Base-by-base conservation (phyloP, 148 eudicot species). In the Rhododendron simsii region DNA sequence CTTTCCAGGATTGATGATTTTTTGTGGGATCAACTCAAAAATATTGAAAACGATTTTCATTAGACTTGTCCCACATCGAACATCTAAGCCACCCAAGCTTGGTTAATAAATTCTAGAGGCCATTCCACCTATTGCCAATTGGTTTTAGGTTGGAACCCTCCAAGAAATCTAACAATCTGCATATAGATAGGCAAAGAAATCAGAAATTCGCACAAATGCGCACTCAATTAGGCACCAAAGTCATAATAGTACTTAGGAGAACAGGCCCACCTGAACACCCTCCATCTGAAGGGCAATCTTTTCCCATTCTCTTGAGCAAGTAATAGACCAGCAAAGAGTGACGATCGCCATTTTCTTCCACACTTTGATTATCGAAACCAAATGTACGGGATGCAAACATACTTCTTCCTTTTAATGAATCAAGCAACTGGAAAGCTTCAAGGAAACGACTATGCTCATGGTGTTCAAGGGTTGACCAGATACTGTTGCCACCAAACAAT, bases 301-400 rank as follows among this genome's bases (percentile, higher is more conserved):
- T 95, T 59, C 98, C 99, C 97, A 95, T 86, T 61, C 91, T 88
- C 90, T 92, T 93, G 28, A 96, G 91, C 89, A 96, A 84, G 85
- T 87, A 89, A 82, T 93, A 93, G 61, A 96, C 90, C n/a, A 95
- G 91, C 75, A 93, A 79, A 83, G 84, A 85, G 55, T 89, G 89
- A 63, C 55, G 83, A 20, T 78, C 50, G 15, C 48, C 55, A 23
- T 90, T 85, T 44, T 87, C 92, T 78, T 65, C 44, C 53, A 82
- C 89, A 74, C 85, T 50, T 51, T 84, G 87, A 53, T 48, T 82
- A 63, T 76, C 84, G 10, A 81, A 81, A 35, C 82, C 93, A 86
- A 90, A 91, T 35, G 91, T 89, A 80, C 93, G 81, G 15, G 91
- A 92, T 33, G 91, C 86, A 69, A 89, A 89, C 86, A 91, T 88